Percentiles rank a stretch among this genome's conserved stretches.
These are phyloP conservation scores for Paraurostyla sp. DNA, from an alignment of 73 alveolate species.

Conservation along the genomic window DNA sequence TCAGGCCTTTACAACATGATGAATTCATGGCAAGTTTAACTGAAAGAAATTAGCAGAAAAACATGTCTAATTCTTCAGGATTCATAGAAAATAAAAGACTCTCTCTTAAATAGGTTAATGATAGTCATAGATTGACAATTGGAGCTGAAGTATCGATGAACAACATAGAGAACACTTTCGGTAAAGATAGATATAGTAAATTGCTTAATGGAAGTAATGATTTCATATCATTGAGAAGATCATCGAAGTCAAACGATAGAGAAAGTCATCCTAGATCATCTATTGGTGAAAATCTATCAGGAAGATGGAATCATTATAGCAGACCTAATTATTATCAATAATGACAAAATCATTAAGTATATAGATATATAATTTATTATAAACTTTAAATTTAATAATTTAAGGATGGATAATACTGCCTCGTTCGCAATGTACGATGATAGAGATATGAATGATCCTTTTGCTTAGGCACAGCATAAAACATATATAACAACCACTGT, in stretches of 20 bases:
- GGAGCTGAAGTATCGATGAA: constrained; percentile 28
- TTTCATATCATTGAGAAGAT: constrained; percentile 24
- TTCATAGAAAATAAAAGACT: neutral
- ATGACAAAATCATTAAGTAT: too few species aligned
- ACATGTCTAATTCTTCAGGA: constrained; percentile 31
- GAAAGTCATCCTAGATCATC: constrained; percentile 5
- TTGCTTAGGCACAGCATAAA: too few species aligned
- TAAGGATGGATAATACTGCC: too few species aligned
- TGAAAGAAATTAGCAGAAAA: too few species aligned
- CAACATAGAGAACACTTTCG: constrained; percentile 26
- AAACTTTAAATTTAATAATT: too few species aligned
- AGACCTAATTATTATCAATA: constrained; percentile 13
- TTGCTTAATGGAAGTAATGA: neutral
- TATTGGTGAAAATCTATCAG: neutral
- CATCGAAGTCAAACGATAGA: constrained; percentile 29
- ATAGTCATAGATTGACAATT: too few species aligned
- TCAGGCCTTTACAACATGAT: constrained; percentile 7
- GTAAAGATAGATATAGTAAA: neutral
- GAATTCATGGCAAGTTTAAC: too few species aligned
- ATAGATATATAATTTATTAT: too few species aligned
- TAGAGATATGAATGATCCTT: too few species aligned
- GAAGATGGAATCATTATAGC: constrained; percentile 5
- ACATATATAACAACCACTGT: too few species aligned
- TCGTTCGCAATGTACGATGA: too few species aligned
- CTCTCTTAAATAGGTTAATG: neutral